These are phyloP conservation scores for Blastobotrys aristatus DNA, from an alignment of 1,139 yeast genomes.

Conservation along the genomic window DNA sequence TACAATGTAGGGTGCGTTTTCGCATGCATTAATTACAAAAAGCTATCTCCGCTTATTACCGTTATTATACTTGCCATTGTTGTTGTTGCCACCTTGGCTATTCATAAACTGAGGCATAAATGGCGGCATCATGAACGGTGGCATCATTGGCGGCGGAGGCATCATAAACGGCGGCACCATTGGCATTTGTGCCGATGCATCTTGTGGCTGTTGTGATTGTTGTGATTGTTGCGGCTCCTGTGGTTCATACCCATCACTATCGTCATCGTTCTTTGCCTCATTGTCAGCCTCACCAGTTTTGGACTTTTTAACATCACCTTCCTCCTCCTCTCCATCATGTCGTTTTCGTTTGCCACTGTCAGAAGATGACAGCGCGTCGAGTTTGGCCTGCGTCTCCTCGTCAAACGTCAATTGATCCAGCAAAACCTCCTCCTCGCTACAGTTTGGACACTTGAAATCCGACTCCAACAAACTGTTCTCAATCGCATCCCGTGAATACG, in stretches of 20 bases:
- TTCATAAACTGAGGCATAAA: slow-evolving; percentile 4
- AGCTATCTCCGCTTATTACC: background rate
- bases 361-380: slow-evolving; percentile 41
- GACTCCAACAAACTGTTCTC: slow-evolving; percentile 73
- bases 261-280: background rate
- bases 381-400: slow-evolving; percentile 49
- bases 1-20: too few species aligned
- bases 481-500: slow-evolving; percentile 55
- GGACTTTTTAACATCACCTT: background rate
- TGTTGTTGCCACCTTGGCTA: slow-evolving; percentile 12
- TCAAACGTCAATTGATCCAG: slow-evolving; percentile 68
- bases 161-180: slow-evolving; percentile 14
- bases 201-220: slow-evolving; percentile 3
- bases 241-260: background rate
- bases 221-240: too few species aligned
- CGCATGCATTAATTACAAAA: too few species aligned
- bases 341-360: slow-evolving; percentile 11
- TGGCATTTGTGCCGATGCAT: slow-evolving; percentile 9
- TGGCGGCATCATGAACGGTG: slow-evolving; percentile 12
- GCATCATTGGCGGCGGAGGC: slow-evolving; percentile 20
- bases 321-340: slow-evolving; percentile 11
- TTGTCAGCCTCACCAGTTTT: background rate
- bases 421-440: slow-evolving; percentile 66
- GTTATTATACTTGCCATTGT: background rate
- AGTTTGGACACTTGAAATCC: slow-evolving; percentile 89